Percentiles rank a stretch among this genome's conserved stretches.
Evolutionary conservation across 768 basidiomycete species (phyloP).

Genomic region (Rubroboletus satanas): DNA sequence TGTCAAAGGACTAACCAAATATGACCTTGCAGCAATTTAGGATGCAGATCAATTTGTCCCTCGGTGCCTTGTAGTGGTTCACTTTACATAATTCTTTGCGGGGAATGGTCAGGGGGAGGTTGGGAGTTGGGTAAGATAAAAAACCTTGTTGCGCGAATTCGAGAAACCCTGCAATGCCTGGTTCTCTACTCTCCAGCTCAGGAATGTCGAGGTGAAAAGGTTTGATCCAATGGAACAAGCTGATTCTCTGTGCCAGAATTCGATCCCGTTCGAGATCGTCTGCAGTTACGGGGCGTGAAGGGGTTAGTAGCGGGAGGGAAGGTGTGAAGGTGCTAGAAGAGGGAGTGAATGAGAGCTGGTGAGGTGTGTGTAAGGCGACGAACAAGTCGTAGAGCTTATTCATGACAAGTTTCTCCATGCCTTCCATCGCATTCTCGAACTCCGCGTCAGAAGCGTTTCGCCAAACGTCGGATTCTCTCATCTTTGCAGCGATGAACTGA

Average conservation of each 20-base stretch:
- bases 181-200: slow-evolving; percentile 55
- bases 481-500: slow-evolving; percentile 86
- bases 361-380: slow-evolving; percentile 31
- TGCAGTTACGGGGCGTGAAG: slow-evolving; percentile 76
- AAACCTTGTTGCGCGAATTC: slow-evolving; percentile 86
- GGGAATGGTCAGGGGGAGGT: neutral
- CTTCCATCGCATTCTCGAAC: slow-evolving; percentile 96
- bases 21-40: slow-evolving; percentile 99
- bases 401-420: slow-evolving; percentile 99
- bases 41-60: slow-evolving; percentile 97
- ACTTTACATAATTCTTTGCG: slow-evolving; percentile 84
- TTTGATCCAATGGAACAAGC: slow-evolving; percentile 86
- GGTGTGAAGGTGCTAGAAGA: slow-evolving; percentile 84
- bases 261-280: slow-evolving; percentile 97
- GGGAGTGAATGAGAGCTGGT: slow-evolving; percentile 4
- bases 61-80: slow-evolving; percentile 97
- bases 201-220: slow-evolving; percentile 91
- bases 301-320: slow-evolving; percentile 60
- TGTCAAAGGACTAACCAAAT: slow-evolving; percentile 63
- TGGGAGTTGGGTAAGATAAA: slow-evolving; percentile 1
- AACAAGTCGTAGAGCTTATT: slow-evolving; percentile 94
- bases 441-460: slow-evolving; percentile 70
- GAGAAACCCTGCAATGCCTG: slow-evolving; percentile 63
- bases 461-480: slow-evolving; percentile 85
- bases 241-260: slow-evolving; percentile 84